Evolutionary conservation across 805 yeast species (phyloP).

Genomic region (Myxozyma nipponensis): DNA sequence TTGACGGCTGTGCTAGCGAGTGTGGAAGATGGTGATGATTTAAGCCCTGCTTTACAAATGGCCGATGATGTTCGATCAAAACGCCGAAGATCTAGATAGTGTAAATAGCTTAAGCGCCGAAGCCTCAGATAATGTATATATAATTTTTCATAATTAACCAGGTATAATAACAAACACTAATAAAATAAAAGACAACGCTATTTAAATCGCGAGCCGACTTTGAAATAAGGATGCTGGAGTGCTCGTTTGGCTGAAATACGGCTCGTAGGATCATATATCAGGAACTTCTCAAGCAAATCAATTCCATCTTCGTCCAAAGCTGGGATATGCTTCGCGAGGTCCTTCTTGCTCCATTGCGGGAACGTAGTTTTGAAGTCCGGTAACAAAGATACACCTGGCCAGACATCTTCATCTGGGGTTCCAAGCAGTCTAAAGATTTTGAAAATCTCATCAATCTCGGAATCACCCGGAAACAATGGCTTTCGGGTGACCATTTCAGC

Average conservation of each 20-base stretch:
- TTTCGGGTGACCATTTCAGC: constrained; percentile 97
- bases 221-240: constrained; percentile 77
- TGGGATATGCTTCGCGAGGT: constrained; percentile 67
- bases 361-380: constrained; percentile 93
- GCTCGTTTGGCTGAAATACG: constrained; percentile 95
- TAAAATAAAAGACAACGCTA: neutral
- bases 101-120: neutral
- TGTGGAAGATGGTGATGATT: constrained; percentile 4
- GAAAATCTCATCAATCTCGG: constrained; percentile 95
- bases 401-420: constrained; percentile 84
- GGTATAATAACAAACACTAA: constrained; percentile 1
- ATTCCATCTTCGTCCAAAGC: constrained; percentile 78
- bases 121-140: no score
- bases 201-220: neutral
- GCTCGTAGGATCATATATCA: constrained; percentile 88
- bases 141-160: neutral
- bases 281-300: constrained; percentile 71
- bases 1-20: constrained; percentile 2
- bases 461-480: constrained; percentile 95
- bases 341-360: constrained; percentile 82
- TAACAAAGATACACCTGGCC: constrained; percentile 91
- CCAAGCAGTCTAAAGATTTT: constrained; percentile 89
- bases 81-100: neutral
- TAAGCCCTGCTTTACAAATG: neutral
- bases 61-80: neutral